These are phyloP conservation scores for Dactylellina leptospora DNA, from an alignment of 2,329 filamentous ascomycete species.

Conservation along the genomic window DNA sequence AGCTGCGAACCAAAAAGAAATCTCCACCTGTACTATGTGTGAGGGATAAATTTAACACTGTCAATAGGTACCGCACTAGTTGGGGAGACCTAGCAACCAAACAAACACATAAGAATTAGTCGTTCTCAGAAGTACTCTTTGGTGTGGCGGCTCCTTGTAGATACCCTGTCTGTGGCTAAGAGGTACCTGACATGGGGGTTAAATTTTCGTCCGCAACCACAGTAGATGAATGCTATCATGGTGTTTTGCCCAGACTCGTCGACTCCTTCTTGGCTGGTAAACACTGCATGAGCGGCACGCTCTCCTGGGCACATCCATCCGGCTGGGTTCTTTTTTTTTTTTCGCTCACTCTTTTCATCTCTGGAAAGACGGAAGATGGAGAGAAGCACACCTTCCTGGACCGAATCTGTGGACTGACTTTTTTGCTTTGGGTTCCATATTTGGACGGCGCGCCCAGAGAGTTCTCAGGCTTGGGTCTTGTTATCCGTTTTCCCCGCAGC, in stretches of 20 bases:
- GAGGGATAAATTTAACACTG: too few species aligned
- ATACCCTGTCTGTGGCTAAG: too few species aligned
- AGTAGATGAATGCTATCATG: slow-evolving; percentile 4
- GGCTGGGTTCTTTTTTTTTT: slow-evolving; percentile 23
- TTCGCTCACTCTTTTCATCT: neutral
- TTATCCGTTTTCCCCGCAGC: slow-evolving; percentile 43
- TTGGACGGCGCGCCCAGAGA: slow-evolving; percentile 30
- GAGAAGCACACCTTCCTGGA: slow-evolving; percentile 30
- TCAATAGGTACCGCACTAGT: too few species aligned
- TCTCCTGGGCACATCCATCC: slow-evolving; percentile 26
- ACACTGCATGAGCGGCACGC: slow-evolving; percentile 37
- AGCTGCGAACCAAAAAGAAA: too few species aligned
- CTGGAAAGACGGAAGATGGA: neutral
- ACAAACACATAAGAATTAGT: too few species aligned
- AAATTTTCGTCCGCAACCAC: too few species aligned
- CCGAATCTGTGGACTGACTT: slow-evolving; percentile 11
- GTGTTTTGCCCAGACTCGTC: neutral
- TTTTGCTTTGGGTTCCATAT: slow-evolving; percentile 21
- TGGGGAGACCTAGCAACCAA: too few species aligned
- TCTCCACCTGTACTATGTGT: too few species aligned
- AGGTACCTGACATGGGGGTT: too few species aligned
- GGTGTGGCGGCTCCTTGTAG: too few species aligned
- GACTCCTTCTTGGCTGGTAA: slow-evolving; percentile 42
- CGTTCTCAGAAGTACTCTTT: too few species aligned
- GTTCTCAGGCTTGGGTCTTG: slow-evolving; percentile 18